Conservation (phyloP, 108 stramenopile genomes). For the Nitzschia putrida region DNA sequence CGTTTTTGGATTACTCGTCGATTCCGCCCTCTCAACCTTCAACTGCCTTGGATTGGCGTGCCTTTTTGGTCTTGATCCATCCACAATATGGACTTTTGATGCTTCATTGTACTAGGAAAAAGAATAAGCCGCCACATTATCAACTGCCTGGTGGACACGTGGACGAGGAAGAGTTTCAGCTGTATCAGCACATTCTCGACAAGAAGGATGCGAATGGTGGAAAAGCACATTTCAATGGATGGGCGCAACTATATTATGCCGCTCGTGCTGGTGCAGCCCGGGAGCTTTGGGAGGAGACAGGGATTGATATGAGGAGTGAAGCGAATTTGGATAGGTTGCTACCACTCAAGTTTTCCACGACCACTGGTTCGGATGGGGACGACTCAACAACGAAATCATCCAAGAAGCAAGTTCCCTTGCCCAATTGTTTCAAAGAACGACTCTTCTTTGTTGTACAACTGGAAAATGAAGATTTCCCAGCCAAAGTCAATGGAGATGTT, state of each 20-base stretch:
- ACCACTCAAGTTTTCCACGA: constrained; percentile 37
- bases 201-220: background rate
- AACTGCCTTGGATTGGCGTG: constrained; percentile 51
- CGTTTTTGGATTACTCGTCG: too few species aligned
- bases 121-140: constrained; percentile 75
- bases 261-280: constrained; percentile 68
- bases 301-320: constrained; percentile 58
- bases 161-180: constrained; percentile 67
- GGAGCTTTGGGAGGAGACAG: constrained; percentile 84
- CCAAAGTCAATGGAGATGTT: background rate
- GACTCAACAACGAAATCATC: background rate
- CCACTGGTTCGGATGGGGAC: background rate
- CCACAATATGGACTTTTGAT: constrained; percentile 60
- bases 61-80: constrained; percentile 70
- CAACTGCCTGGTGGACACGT: constrained; percentile 85
- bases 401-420: constrained; percentile 6
- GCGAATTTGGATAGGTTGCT: constrained; percentile 47
- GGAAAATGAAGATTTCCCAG: constrained; percentile 55
- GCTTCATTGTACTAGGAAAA: constrained; percentile 75
- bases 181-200: background rate
- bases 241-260: constrained; percentile 48
- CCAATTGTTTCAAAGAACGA: constrained; percentile 52
- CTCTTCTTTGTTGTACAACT: constrained; percentile 58
- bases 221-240: background rate
- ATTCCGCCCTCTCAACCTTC: too few species aligned